phyloP scores from a whole-genome alignment of 805 yeast genomes.

The Candida adriatica region DNA sequence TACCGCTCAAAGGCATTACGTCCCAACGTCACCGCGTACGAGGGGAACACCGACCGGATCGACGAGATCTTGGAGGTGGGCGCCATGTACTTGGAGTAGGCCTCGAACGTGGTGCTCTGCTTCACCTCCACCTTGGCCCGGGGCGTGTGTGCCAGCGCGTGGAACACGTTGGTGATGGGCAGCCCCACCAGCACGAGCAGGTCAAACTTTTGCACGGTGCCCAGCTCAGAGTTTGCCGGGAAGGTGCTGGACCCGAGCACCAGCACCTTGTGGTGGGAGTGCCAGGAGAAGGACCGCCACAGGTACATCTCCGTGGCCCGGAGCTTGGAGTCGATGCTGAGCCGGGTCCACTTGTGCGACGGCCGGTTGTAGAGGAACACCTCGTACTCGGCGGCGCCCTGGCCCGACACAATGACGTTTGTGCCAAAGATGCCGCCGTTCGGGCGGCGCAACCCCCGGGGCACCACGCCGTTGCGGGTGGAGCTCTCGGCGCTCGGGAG shows the following conservation, averaged over 20 bases:
- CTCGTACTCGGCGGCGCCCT: conserved; percentile 35
- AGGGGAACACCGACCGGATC: conserved; percentile 63
- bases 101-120: conserved; percentile 40
- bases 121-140: conserved; percentile 8
- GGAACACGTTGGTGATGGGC: conserved; percentile 44
- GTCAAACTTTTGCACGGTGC: conserved; percentile 37
- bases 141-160: conserved; percentile 7
- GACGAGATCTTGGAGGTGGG: conserved; percentile 64
- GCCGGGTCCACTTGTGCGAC: conserved; percentile 56
- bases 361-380: conserved; percentile 46
- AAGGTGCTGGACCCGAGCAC: conserved; percentile 40
- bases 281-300: conserved; percentile 70
- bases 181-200: conserved; percentile 43
- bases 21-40: conserved; percentile 72
- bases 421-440: conserved; percentile 62
- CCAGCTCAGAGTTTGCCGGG: conserved; percentile 20
- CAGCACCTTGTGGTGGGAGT: conserved; percentile 66
- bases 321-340: conserved; percentile 46
- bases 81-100: conserved; percentile 68
- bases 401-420: conserved; percentile 57
- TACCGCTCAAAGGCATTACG: conserved; percentile 65
- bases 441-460: conserved; percentile 45
- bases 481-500: conserved; percentile 27
- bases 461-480: conserved; percentile 29
- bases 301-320: conserved; percentile 40